Conservation (phyloP, 225 moss, liverwort and hornwort genomes). For the Polytrichum commune region DNA sequence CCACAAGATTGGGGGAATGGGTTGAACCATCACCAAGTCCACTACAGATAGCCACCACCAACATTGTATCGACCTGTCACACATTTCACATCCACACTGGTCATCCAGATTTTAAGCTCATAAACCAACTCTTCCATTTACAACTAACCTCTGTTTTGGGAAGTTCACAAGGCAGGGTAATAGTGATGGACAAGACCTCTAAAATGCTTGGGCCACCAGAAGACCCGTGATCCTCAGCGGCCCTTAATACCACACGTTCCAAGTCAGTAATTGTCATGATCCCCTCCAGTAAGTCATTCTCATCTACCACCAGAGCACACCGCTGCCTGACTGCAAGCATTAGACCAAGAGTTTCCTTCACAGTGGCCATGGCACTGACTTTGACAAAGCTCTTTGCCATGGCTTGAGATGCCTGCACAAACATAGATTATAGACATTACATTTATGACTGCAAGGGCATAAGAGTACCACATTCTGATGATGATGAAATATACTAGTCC, state of each 20-base stretch:
- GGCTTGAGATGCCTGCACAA: slow-evolving; percentile 29
- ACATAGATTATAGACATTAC: too few species aligned
- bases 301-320: slow-evolving; percentile 49
- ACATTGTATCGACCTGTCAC: slow-evolving; percentile 34
- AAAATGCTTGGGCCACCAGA: slow-evolving; percentile 9
- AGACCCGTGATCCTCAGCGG: slow-evolving; percentile 33
- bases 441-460: too few species aligned
- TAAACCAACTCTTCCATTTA: too few species aligned
- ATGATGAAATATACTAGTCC: too few species aligned
- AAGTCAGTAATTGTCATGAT: slow-evolving; percentile 40
- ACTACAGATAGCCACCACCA: slow-evolving; percentile 49
- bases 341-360: slow-evolving; percentile 46
- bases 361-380: slow-evolving; percentile 49
- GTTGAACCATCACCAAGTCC: slow-evolving; percentile 25
- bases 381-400: slow-evolving; percentile 45
- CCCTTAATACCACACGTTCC: slow-evolving; percentile 41
- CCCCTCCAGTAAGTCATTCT: slow-evolving; percentile 54
- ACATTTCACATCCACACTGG: background rate
- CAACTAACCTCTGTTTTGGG: too few species aligned
- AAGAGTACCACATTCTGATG: too few species aligned
- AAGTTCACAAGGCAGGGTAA: too few species aligned
- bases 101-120: too few species aligned
- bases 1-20: slow-evolving; percentile 19
- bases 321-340: slow-evolving; percentile 41
- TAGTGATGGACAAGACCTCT: slow-evolving; percentile 21